These are phyloP conservation scores for Teunomyces cretensis DNA, from an alignment of 805 yeast genomes.

Conservation along the genomic window DNA sequence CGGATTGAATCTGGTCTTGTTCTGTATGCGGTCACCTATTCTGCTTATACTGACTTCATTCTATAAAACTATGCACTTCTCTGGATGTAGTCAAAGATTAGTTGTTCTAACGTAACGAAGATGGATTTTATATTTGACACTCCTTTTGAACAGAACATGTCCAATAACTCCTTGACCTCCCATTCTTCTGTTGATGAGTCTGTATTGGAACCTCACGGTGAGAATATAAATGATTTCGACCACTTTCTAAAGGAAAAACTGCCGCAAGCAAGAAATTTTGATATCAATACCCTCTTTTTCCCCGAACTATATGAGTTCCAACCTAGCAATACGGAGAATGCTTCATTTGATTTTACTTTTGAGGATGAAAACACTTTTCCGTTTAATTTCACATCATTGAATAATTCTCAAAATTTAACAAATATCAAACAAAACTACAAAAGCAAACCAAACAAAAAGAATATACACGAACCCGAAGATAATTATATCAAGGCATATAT, in stretches of 20 bases:
- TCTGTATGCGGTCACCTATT: background rate
- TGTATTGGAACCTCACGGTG: background rate
- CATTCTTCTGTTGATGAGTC: background rate
- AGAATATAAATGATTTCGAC: background rate
- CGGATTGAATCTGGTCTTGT: background rate
- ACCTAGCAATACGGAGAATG: background rate
- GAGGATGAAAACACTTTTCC: no score
- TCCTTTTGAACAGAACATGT: background rate
- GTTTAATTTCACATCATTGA: background rate
- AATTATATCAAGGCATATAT: slow-evolving; percentile 1
- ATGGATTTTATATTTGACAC: background rate
- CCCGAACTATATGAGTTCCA: background rate
- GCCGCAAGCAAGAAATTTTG: background rate
- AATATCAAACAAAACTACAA: background rate
- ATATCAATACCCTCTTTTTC: background rate
- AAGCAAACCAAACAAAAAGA: background rate
- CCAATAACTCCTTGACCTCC: background rate
- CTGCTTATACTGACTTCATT: background rate
- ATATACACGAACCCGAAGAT: background rate
- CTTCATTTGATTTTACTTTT: background rate
- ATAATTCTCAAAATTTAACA: background rate
- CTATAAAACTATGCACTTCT: background rate
- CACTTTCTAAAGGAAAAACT: background rate
- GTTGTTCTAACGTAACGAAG: slow-evolving; percentile 1
- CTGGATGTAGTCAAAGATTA: background rate